Percentiles rank a stretch among this genome's conserved stretches.
Conservation (phyloP, 306 rosid genomes). For the Oemleria cerasiformis region DNA sequence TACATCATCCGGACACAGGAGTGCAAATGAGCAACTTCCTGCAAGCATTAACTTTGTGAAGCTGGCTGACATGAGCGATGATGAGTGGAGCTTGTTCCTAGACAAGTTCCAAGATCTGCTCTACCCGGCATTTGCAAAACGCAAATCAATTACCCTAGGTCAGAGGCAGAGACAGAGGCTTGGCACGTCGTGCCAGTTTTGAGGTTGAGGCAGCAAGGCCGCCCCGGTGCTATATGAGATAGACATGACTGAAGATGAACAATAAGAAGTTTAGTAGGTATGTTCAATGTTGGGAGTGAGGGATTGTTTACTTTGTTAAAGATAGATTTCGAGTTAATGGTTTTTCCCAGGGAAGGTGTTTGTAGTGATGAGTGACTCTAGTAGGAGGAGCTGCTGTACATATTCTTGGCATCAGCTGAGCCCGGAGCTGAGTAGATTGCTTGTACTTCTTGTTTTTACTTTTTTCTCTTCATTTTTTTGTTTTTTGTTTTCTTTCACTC, state of each 20-base stretch:
- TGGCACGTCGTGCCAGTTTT: slow-evolving; percentile 99
- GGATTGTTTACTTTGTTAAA: slow-evolving; percentile 29
- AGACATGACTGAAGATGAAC: slow-evolving; percentile 35
- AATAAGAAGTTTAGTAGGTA: slow-evolving; percentile 42
- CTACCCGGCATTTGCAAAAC: slow-evolving; percentile 66
- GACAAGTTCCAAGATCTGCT: slow-evolving; percentile 78
- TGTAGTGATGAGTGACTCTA: slow-evolving; percentile 38
- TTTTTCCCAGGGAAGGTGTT: slow-evolving; percentile 34
- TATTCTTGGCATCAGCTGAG: slow-evolving; percentile 52
- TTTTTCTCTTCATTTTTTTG: slow-evolving; percentile 19
- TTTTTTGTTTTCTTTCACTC: slow-evolving; percentile 5
- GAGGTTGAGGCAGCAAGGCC: slow-evolving; percentile 45
- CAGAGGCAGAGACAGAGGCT: slow-evolving; percentile 96
- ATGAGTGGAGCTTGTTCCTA: slow-evolving; percentile 71
- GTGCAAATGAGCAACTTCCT: slow-evolving; percentile 94
- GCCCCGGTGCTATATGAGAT: slow-evolving; percentile 25
- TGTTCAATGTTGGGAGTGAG: slow-evolving; percentile 32
- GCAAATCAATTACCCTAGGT: slow-evolving; percentile 63
- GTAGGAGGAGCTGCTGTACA: slow-evolving; percentile 50
- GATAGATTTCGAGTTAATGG: slow-evolving; percentile 37
- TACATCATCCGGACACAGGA: slow-evolving; percentile 77
- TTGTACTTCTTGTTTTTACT: slow-evolving; percentile 39
- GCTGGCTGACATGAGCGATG: slow-evolving; percentile 74
- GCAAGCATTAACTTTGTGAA: slow-evolving; percentile 76
- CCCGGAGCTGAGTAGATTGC: slow-evolving; percentile 47